Conservation (phyloP, 2,329 filamentous ascomycete genomes). For the Hypoxylon sp. region DNA sequence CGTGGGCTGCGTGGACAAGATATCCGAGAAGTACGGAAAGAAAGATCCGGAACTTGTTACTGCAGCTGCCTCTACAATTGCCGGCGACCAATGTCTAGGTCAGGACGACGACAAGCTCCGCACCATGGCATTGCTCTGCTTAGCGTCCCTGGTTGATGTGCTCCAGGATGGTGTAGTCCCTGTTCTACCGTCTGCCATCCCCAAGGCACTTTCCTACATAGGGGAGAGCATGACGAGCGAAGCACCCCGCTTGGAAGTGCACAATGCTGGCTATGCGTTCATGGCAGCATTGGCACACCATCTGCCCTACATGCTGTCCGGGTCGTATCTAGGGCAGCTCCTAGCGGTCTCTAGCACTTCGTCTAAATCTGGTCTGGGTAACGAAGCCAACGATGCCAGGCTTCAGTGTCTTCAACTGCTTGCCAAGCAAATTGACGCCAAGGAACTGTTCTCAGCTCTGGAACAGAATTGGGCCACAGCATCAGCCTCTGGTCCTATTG, state of each 20-base stretch:
- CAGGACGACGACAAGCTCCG: conserved; percentile 76
- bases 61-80: conserved; percentile 77
- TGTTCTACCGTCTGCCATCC: conserved; percentile 78
- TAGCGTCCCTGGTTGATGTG: conserved; percentile 89
- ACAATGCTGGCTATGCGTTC: conserved; percentile 84
- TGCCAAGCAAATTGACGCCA: conserved; percentile 79
- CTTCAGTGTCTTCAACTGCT: conserved; percentile 75
- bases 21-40: conserved; percentile 94
- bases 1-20: conserved; percentile 89
- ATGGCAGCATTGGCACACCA: conserved; percentile 81
- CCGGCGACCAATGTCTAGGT: conserved; percentile 77
- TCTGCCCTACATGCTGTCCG: conserved; percentile 88
- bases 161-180: conserved; percentile 86
- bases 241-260: conserved; percentile 68
- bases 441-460: conserved; percentile 76
- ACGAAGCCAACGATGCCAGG: conserved; percentile 70
- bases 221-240: conserved; percentile 64
- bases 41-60: conserved; percentile 82
- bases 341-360: conserved; percentile 77
- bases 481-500: conserved; percentile 66
- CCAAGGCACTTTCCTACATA: conserved; percentile 75
- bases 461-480: conserved; percentile 75
- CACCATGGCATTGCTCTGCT: conserved; percentile 84
- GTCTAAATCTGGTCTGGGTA: conserved; percentile 66
- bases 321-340: conserved; percentile 74